A percentile compares a stretch with the other conserved stretches of the same genome.
phyloP scores from a whole-genome alignment of 495 filamentous ascomycete genomes.

The Penicillium psychrofluorescens region DNA sequence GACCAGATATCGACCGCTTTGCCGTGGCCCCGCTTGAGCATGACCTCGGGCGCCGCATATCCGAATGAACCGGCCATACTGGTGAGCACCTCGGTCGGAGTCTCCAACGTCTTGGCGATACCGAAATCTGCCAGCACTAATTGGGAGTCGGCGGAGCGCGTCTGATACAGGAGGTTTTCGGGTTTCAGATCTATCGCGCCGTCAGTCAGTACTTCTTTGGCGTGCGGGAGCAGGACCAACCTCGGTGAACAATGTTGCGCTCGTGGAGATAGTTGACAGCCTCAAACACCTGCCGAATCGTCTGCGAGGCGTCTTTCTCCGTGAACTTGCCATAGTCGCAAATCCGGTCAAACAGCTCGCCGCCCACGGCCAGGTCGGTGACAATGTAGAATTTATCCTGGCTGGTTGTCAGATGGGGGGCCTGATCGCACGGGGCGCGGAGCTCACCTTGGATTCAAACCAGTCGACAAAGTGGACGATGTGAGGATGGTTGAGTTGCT shows the following conservation, averaged over 20 bases:
- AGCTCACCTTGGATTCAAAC: constrained; percentile 81
- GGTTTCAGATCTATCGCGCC: constrained; percentile 81
- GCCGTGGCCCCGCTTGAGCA: constrained; percentile 95
- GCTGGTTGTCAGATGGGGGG: constrained; percentile 2
- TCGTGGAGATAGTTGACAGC: constrained; percentile 93
- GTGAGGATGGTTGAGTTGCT: constrained; percentile 83
- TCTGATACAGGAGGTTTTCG: constrained; percentile 94
- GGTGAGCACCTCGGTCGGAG: constrained; percentile 79
- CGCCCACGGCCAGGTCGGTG: constrained; percentile 91
- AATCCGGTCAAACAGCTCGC: constrained; percentile 96
- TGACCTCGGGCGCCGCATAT: constrained; percentile 96
- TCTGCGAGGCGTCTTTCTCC: constrained; percentile 96
- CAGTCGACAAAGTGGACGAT: constrained; percentile 98
- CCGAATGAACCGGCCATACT: constrained; percentile 99
- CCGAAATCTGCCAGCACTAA: constrained; percentile 96
- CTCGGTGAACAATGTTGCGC: constrained; percentile 95
- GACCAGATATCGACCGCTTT: constrained; percentile 99
- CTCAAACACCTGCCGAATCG: constrained; percentile 89
- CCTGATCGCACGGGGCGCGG: background rate
- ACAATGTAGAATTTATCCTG: constrained; percentile 99
- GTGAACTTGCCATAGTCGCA: constrained; percentile 98
- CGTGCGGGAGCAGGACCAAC: constrained; percentile 34
- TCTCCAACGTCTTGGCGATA: constrained; percentile 97
- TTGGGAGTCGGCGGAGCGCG: constrained; percentile 64
- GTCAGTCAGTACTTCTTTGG: background rate